Evolutionary conservation across 2,329 filamentous ascomycete genomes (phyloP), one percentile per base, ranked within the genome.

Genomic region (Ophiosphaerella narmari): DNA sequence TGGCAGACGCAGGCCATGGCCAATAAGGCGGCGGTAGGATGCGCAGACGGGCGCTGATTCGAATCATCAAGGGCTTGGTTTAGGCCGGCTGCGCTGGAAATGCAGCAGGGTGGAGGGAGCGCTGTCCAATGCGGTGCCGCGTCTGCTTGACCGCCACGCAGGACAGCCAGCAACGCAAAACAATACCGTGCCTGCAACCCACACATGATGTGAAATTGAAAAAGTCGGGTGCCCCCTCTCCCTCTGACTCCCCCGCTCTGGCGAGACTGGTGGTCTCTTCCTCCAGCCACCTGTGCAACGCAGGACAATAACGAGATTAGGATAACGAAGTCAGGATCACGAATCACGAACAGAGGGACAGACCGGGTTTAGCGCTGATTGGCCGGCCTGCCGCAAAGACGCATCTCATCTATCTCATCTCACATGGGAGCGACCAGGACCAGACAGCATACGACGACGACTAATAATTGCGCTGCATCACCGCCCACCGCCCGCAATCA

Each of bases 61-160:
- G 62, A 52, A 50, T 46, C 42, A 29, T 43, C 16, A 35, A 26
- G 44, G 41, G 47, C 48, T 41, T 54, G 34, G 43, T 59, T 54
- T 60, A 52, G 52, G 49, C 42, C 52, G 54, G 38, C 55, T 57
- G 49, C 54, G 60, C 52, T 59, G 60, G 50, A 48, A 44, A 45
- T 43, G 50, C 41, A 62, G 62, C 62, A 65, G 54, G 57, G 46
- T 48, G 32, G 44, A 37, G 39, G 42, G 16, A 26, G 3, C 24
- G 4, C 38, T 32, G 54, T 58, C 54, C 59, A 56, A 57, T 55
- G 48, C 43, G 24, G 50, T 50, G 49, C 24, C 6, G 32, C 41
- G 16, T 4, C 18, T 36, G 55, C 55, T 59, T 67, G 66, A 69
- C 66, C 66, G 66, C 66, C 63, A 66, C 54, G 52, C 57, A 46